Evolutionary conservation across 768 basidiomycete species (phyloP), one percentile per base, ranked within the genome.

Genomic region (Mycena amicta): DNA sequence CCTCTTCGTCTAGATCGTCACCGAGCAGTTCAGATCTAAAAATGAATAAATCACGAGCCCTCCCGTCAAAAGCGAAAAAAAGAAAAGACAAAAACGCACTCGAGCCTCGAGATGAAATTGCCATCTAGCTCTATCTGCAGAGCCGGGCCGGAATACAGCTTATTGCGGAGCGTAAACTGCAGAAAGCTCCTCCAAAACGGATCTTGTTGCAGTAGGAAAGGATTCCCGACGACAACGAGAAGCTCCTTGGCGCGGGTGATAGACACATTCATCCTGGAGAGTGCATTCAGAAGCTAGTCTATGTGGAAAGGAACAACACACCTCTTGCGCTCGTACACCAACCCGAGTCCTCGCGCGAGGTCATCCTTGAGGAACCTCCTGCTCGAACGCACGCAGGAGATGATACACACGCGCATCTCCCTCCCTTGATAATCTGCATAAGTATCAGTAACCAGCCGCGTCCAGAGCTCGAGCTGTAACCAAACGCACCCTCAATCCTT

Each of bases 231-330:
- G 18, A 83, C 75, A 5, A 83, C 71, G 20, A 83, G 60, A n/a
- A 83, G 73, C 57, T 82, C 80, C 59, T 77, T 81, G 3, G 81
- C 81, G n/a, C 81, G 79, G 2, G 81, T 82, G 27, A 83, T 81
- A 11, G 80, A 78, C 6, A 82, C 81, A 55, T 83, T 83, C 80
- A 83, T 80, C 57, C 81, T 83, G 50, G 25, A 27, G n/a, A 50
- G 25, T 18, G 12, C 4, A 46, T 49, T 50, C 30, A 53, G 43
- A 39, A 52, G 28, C 5, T 25, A 53, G 5, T 56, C 25, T 25
- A 27, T 25, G 50, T 12, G 57, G 41, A 45, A n/a, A 29, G 11
- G 13, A 41, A 52, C 4, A 56, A 3, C 69, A 22, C 50, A 78
- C 81, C 81, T 68, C 66, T 83, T 83, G 27, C 76, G 70, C 57